A percentile compares a stretch with the other conserved stretches of the same genome.
Evolutionary conservation across 2,329 filamentous ascomycete species (phyloP).

Genomic region (Xylaria sp.): DNA sequence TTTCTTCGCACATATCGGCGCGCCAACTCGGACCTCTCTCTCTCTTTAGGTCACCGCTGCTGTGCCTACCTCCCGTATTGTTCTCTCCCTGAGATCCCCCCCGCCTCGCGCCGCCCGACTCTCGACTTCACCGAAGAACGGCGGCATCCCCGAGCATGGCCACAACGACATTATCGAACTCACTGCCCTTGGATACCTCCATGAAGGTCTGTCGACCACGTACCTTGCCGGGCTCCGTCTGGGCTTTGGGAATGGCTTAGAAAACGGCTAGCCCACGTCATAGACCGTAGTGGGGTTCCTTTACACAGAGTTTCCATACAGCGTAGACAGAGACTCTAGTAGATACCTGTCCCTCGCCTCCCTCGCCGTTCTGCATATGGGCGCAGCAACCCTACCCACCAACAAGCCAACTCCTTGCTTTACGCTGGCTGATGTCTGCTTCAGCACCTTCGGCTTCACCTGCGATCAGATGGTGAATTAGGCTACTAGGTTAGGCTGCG

Average conservation of each 20-base stretch:
- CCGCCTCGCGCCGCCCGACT: too few relatives aligned
- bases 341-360: conserved; percentile 12
- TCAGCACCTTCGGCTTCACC: conserved; percentile 14
- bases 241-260: background rate
- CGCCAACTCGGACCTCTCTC: conserved; percentile 8
- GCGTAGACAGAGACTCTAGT: conserved; percentile 18
- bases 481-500: conserved; percentile 22
- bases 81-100: too few relatives aligned
- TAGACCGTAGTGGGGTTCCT: conserved; percentile 4
- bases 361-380: conserved; percentile 15
- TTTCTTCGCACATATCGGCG: conserved; percentile 5
- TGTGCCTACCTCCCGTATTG: conserved; percentile 18
- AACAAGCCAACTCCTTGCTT: conserved; percentile 1
- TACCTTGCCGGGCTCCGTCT: conserved; percentile 3
- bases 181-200: background rate
- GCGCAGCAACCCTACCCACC: conserved; percentile 20
- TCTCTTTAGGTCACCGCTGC: conserved; percentile 3
- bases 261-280: conserved; percentile 12
- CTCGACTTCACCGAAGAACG: conserved; percentile 13
- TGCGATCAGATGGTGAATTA: conserved; percentile 14
- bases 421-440: background rate
- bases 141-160: conserved; percentile 14
- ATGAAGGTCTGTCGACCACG: background rate
- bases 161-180: background rate
- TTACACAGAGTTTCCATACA: conserved; percentile 7